Evolutionary conservation across 805 yeast genomes (phyloP).

Genomic region (Teunomyces tritomae): DNA sequence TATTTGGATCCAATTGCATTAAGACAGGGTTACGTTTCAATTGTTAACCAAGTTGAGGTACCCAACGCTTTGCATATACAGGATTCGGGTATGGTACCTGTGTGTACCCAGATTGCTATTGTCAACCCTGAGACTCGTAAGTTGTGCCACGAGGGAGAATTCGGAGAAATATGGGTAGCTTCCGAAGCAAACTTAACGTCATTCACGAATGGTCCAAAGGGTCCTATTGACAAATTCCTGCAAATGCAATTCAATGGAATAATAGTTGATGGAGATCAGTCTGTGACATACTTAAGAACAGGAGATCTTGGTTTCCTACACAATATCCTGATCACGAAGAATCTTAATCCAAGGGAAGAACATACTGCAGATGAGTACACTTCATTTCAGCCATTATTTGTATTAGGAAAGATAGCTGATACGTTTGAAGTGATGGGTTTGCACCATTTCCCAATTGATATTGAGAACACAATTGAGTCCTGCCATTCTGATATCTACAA

Average conservation of each 20-base stretch:
- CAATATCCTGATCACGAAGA: constrained; percentile 52
- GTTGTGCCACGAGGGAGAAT: constrained; percentile 84
- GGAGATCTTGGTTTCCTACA: constrained; percentile 95
- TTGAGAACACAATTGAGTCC: constrained; percentile 53
- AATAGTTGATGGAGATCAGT: constrained; percentile 59
- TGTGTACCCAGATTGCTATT: constrained; percentile 88
- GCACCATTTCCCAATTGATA: constrained; percentile 84
- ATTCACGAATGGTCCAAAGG: constrained; percentile 53
- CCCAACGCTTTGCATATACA: constrained; percentile 75
- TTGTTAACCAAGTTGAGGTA: constrained; percentile 70
- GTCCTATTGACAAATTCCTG: constrained; percentile 51
- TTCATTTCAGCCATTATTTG: constrained; percentile 73
- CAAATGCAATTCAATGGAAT: constrained; percentile 57
- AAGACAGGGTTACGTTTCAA: constrained; percentile 82
- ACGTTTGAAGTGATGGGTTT: constrained; percentile 90
- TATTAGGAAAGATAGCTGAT: constrained; percentile 78
- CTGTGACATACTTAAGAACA: constrained; percentile 69
- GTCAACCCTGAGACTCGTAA: constrained; percentile 89
- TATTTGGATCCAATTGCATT: constrained; percentile 85
- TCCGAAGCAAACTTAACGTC: constrained; percentile 77
- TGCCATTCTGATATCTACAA: constrained; percentile 57
- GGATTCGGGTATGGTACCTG: constrained; percentile 95
- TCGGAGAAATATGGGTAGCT: constrained; percentile 96
- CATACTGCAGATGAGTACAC: constrained; percentile 20
- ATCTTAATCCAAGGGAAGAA: constrained; percentile 29